Conservation (phyloP, 768 basidiomycete species). For the Lepiota brunneoincarnata region DNA sequence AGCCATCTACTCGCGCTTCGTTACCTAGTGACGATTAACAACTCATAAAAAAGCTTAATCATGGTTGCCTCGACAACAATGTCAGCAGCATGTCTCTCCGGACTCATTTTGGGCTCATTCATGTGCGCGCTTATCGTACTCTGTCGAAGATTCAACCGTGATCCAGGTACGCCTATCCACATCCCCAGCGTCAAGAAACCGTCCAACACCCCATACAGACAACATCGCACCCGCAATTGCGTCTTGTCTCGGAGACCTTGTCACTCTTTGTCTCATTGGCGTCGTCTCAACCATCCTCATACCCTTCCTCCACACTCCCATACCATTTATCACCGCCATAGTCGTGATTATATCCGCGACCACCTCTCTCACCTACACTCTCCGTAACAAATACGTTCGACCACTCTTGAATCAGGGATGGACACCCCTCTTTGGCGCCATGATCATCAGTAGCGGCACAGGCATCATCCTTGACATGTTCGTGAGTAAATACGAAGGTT, state of each 20-base stretch:
- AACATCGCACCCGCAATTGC: constrained; percentile 97
- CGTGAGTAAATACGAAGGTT: constrained; percentile 84
- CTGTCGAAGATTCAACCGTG: constrained; percentile 70
- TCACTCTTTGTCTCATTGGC: constrained; percentile 86
- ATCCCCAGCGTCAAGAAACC: not conserved
- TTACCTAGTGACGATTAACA: constrained; percentile 2
- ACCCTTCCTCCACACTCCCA: constrained; percentile 56
- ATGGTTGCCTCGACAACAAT: constrained; percentile 79
- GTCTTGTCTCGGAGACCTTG: constrained; percentile 87
- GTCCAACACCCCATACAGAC: constrained; percentile 43
- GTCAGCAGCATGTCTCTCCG: constrained; percentile 76
- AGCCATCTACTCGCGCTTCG: not conserved
- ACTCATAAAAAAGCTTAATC: constrained; percentile 50
- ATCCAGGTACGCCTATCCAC: constrained; percentile 76
- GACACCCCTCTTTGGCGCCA: constrained; percentile 87
- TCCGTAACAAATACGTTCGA: constrained; percentile 65
- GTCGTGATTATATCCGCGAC: constrained; percentile 45
- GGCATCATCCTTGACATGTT: constrained; percentile 92
- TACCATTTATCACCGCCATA: constrained; percentile 58
- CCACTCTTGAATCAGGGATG: constrained; percentile 83
- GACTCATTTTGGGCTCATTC: constrained; percentile 83
- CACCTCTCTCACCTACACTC: constrained; percentile 51
- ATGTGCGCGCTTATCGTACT: constrained; percentile 84
- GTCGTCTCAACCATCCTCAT: constrained; percentile 70
- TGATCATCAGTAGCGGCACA: constrained; percentile 83